A percentile compares a stretch with the other conserved stretches of the same genome.
Evolutionary conservation across 1,139 yeast species (phyloP).

Genomic region (Saccharomyces hybrid): DNA sequence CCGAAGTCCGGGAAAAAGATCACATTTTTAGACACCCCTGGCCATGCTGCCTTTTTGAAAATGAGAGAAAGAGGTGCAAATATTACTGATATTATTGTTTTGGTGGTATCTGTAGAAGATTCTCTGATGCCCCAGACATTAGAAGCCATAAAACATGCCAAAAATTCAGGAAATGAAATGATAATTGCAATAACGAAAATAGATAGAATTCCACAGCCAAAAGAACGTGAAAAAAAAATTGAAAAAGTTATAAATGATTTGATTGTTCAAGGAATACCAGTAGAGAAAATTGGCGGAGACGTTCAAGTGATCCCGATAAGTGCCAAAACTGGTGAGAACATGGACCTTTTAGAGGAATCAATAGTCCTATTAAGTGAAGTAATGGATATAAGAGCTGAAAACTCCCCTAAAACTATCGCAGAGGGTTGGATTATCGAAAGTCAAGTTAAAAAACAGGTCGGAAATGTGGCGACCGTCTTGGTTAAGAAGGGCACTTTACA

Average conservation of each 20-base stretch:
- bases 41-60: slow-evolving; percentile 93
- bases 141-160: slow-evolving; percentile 92
- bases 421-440: slow-evolving; percentile 94
- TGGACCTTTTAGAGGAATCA: slow-evolving; percentile 86
- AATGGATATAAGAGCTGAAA: slow-evolving; percentile 67
- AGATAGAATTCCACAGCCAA: slow-evolving; percentile 70
- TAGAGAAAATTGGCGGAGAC: slow-evolving; percentile 94
- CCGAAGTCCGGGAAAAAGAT: slow-evolving; percentile 67
- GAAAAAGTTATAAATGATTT: slow-evolving; percentile 69
- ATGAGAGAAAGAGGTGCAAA: slow-evolving; percentile 97
- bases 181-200: slow-evolving; percentile 91
- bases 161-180: slow-evolving; percentile 66
- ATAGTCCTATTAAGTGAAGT: slow-evolving; percentile 79
- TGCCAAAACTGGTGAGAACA: slow-evolving; percentile 77
- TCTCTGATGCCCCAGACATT: slow-evolving; percentile 96
- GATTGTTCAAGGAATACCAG: slow-evolving; percentile 68
- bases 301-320: slow-evolving; percentile 84
- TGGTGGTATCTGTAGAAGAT: slow-evolving; percentile 98
- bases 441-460: slow-evolving; percentile 73
- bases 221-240: slow-evolving; percentile 29
- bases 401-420: slow-evolving; percentile 41
- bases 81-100: slow-evolving; percentile 82
- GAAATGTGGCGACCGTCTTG: slow-evolving; percentile 78
- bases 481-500: slow-evolving; percentile 72
- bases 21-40: slow-evolving; percentile 94